phyloP scores from a whole-genome alignment of 495 filamentous ascomycete genomes.

The Podospora pseudoanserina region DNA sequence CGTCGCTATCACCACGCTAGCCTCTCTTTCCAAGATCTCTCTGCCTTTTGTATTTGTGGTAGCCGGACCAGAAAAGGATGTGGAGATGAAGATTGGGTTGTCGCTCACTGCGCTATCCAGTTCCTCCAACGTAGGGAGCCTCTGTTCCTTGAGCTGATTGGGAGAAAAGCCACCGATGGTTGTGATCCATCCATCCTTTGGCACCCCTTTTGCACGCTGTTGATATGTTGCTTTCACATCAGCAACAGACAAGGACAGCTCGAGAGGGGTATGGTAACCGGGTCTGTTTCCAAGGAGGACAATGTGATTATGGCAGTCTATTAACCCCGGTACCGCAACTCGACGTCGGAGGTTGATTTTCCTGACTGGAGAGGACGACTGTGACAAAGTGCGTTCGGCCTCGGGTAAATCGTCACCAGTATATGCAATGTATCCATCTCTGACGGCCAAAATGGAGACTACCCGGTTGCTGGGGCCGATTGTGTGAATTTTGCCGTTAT shows the following conservation, averaged over 20 bases:
- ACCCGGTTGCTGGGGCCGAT: not conserved
- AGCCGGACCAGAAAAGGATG: not conserved
- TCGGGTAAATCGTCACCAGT: not conserved
- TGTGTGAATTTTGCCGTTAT: not conserved
- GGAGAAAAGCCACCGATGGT: not conserved
- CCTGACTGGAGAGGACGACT: not conserved
- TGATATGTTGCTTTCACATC: not conserved
- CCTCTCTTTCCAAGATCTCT: not conserved
- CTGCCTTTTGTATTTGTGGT: not conserved
- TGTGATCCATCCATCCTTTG: not conserved
- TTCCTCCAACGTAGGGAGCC: not conserved
- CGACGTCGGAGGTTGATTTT: not conserved
- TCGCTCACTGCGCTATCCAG: not conserved
- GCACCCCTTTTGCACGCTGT: not conserved
- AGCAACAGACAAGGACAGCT: not conserved
- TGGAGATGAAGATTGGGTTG: not conserved
- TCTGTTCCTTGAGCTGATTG: not conserved
- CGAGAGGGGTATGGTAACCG: not conserved
- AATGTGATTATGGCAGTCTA: constrained; percentile 1
- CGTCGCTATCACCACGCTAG: not conserved
- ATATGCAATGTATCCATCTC: not conserved
- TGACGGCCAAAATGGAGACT: not conserved
- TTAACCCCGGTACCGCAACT: not conserved
- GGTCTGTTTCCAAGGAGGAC: constrained; percentile 1
- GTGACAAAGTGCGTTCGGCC: not conserved